phyloP scores from a whole-genome alignment of 352 stramenopile genomes.

The Globisporangium cylindrosporum region DNA sequence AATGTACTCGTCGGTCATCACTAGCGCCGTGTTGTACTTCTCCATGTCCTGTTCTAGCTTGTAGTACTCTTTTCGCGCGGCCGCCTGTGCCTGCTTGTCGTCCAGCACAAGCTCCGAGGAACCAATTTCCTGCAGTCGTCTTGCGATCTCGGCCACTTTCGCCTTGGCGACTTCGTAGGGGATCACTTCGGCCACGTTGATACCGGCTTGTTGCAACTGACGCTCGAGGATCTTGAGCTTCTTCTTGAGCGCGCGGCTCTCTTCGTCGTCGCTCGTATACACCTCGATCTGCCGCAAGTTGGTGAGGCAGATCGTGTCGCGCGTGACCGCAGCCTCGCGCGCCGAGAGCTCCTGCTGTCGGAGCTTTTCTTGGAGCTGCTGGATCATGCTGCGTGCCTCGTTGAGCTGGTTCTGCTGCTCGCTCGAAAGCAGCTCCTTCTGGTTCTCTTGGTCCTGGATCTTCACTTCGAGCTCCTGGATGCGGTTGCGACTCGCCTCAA shows the following conservation, averaged over 20 bases:
- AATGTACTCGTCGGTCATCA: slow-evolving; percentile 89
- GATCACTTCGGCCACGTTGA: slow-evolving; percentile 87
- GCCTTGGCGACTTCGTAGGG: slow-evolving; percentile 80
- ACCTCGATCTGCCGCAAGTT: slow-evolving; percentile 42
- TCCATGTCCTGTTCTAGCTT: slow-evolving; percentile 90
- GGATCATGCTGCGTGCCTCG: slow-evolving; percentile 59
- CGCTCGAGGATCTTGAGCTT: slow-evolving; percentile 72
- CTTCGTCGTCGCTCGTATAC: slow-evolving; percentile 31
- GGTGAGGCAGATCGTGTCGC: slow-evolving; percentile 58
- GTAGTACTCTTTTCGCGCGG: slow-evolving; percentile 82
- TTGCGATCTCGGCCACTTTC: slow-evolving; percentile 77
- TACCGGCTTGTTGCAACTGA: slow-evolving; percentile 69
- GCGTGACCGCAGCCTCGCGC: slow-evolving; percentile 39
- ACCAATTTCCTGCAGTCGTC: slow-evolving; percentile 82
- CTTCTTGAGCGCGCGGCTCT: slow-evolving; percentile 54
- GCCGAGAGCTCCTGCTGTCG: slow-evolving; percentile 53
- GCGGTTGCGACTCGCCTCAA: slow-evolving; percentile 54
- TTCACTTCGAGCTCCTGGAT: slow-evolving; percentile 54
- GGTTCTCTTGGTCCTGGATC: slow-evolving; percentile 55
- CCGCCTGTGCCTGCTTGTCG: slow-evolving; percentile 40
- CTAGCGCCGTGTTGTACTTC: slow-evolving; percentile 87
- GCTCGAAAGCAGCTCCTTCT: slow-evolving; percentile 49
- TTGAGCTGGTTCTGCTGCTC: slow-evolving; percentile 57
- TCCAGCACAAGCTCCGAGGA: slow-evolving; percentile 56
- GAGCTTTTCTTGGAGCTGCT: slow-evolving; percentile 53